Percentiles rank a stretch among this genome's conserved stretches.
Conservation (phyloP, 2,329 filamentous ascomycete species). For the Arthroderma sp. region DNA sequence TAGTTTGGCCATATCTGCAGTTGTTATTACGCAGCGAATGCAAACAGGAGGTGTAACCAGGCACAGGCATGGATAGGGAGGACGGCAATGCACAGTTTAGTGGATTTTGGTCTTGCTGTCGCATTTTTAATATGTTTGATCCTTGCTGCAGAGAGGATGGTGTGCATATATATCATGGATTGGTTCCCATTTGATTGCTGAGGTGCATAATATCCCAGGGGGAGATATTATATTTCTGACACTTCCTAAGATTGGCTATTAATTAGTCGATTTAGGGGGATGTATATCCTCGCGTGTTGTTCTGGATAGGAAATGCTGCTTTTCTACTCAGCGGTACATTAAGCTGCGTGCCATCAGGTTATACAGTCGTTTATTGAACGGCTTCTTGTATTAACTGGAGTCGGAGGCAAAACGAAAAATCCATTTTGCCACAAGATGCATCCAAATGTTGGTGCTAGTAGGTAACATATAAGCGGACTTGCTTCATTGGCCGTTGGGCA, state of each 20-base stretch:
- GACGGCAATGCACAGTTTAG: not conserved
- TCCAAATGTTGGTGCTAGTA: not conserved
- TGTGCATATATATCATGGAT: not conserved
- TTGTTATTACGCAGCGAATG: not conserved
- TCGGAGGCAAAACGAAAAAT: not conserved
- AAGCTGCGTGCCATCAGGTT: too few species aligned
- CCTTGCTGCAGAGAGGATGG: not conserved
- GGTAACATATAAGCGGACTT: not conserved
- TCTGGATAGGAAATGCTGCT: too few species aligned
- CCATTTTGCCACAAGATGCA: not conserved
- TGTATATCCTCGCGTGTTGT: too few species aligned
- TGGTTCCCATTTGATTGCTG: not conserved
- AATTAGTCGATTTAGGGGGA: too few species aligned
- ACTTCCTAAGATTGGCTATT: not conserved
- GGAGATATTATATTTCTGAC: too few species aligned
- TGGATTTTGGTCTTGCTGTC: not conserved
- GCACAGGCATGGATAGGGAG: not conserved
- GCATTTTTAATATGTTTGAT: not conserved
- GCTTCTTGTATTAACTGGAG: not conserved
- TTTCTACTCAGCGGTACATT: too few species aligned
- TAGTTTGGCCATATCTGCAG: not conserved
- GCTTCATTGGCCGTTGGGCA: not conserved
- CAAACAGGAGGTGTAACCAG: not conserved
- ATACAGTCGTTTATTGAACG: not conserved
- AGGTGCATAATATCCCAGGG: not conserved